phyloP scores from a whole-genome alignment of 2,329 filamentous ascomycete genomes.

The Aspergillus ochraceus region DNA sequence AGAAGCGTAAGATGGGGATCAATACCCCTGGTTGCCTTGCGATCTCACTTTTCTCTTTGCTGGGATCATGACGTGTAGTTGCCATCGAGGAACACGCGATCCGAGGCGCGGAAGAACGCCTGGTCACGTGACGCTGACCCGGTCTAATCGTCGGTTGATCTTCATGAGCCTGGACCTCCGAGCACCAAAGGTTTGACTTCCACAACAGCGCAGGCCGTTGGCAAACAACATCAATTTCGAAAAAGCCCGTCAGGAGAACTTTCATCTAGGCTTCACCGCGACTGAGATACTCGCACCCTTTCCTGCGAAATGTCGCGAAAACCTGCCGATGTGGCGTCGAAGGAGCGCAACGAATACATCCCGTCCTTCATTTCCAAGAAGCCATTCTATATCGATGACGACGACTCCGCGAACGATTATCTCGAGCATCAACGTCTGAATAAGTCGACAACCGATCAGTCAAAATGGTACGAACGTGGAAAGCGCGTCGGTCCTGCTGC shows the following conservation, averaged over 20 bases:
- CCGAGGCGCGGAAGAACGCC: conserved; percentile 26
- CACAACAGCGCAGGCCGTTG: conserved; percentile 1
- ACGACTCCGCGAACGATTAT: conserved; percentile 76
- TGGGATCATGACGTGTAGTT: conserved; percentile 12
- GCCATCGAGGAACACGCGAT: conserved; percentile 15
- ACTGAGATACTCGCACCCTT: not conserved
- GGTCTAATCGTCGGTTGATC: conserved; percentile 8
- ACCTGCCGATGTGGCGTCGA: conserved; percentile 57
- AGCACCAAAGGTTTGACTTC: not conserved
- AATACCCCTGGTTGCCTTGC: not conserved
- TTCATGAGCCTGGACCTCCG: conserved; percentile 9
- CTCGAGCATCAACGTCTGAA: conserved; percentile 93
- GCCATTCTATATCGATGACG: conserved; percentile 88
- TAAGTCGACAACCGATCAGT: conserved; percentile 65
- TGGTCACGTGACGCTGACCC: conserved; percentile 26
- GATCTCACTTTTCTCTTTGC: conserved; percentile 3
- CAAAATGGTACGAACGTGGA: conserved; percentile 91
- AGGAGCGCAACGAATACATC: conserved; percentile 98
- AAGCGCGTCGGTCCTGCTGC: conserved; percentile 81
- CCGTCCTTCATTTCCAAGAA: conserved; percentile 97
- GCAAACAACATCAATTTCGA: not conserved
- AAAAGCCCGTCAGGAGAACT: not conserved
- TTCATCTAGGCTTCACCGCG: not conserved
- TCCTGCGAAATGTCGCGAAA: conserved; percentile 41
- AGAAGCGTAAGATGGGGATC: not conserved